These are phyloP conservation scores for Penicillium soppii DNA, from an alignment of 495 filamentous ascomycete genomes.

Conservation along the genomic window DNA sequence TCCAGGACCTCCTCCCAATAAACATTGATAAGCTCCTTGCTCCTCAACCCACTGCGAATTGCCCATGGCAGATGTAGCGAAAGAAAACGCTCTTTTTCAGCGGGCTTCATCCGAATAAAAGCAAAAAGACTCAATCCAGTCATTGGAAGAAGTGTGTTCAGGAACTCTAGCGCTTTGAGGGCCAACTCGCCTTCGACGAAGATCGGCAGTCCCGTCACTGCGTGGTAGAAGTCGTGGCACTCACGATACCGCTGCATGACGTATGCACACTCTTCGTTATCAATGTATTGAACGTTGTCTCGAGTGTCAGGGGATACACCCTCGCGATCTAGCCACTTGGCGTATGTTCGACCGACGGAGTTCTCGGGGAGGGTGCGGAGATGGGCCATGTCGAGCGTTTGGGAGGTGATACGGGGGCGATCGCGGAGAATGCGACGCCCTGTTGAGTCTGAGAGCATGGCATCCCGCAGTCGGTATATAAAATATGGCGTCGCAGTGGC, in stretches of 20 bases:
- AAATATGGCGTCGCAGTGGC: conserved; percentile 93
- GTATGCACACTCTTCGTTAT: conserved; percentile 92
- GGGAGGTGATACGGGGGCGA: conserved; percentile 82
- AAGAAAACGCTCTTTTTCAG: conserved; percentile 71
- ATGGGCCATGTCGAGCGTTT: conserved; percentile 65
- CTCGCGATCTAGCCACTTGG: conserved; percentile 85
- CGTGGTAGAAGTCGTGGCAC: conserved; percentile 98
- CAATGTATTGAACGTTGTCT: conserved; percentile 77
- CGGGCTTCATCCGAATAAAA: conserved; percentile 67
- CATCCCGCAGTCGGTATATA: conserved; percentile 85
- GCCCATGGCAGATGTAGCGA: conserved; percentile 87
- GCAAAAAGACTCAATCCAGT: conserved; percentile 81
- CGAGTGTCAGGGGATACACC: conserved; percentile 91
- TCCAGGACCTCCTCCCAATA: conserved; percentile 97
- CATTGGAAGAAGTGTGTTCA: conserved; percentile 93
- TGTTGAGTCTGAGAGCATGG: conserved; percentile 81
- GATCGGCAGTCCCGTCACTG: conserved; percentile 86
- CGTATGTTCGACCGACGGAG: conserved; percentile 84
- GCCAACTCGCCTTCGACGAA: conserved; percentile 92
- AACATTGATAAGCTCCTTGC: conserved; percentile 88
- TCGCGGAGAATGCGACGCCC: conserved; percentile 91
- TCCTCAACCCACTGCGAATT: conserved; percentile 70
- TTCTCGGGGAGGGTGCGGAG: conserved; percentile 70
- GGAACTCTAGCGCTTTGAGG: conserved; percentile 94
- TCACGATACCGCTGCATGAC: conserved; percentile 99